Percentiles rank a stretch among this genome's conserved stretches.
Conservation (phyloP, 805 yeast species). For the Schwanniomyces polymorphus region DNA sequence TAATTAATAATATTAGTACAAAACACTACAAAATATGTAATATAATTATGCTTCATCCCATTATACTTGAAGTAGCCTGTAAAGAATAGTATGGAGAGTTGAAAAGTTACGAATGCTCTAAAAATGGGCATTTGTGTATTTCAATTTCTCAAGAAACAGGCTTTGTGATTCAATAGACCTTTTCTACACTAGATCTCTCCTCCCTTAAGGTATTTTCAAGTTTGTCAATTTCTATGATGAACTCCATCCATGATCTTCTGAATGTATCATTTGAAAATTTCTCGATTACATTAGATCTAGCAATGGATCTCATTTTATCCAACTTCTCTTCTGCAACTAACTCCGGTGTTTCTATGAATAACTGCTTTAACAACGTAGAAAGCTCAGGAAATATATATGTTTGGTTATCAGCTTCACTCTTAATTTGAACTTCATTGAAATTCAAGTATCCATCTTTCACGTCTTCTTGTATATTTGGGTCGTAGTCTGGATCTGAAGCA, state of each 20-base stretch:
- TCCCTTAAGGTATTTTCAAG: constrained; percentile 29
- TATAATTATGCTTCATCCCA: background rate
- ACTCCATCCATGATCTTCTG: constrained; percentile 50
- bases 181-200: constrained; percentile 25
- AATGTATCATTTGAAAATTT: constrained; percentile 66
- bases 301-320: constrained; percentile 45
- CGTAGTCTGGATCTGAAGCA: constrained; percentile 68
- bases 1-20: background rate
- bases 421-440: constrained; percentile 10
- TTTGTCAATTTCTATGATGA: constrained; percentile 14
- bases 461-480: constrained; percentile 6
- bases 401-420: background rate
- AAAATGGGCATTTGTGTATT: background rate
- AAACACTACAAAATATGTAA: background rate
- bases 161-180: constrained; percentile 18
- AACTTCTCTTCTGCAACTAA: constrained; percentile 31
- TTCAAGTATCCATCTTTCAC: constrained; percentile 1
- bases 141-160: too few species aligned
- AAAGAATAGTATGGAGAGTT: too few species aligned
- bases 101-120: too few species aligned
- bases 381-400: constrained; percentile 43
- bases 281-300: constrained; percentile 40
- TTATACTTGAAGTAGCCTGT: too few species aligned
- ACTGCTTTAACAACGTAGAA: constrained; percentile 45
- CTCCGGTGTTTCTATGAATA: constrained; percentile 34